Evolutionary conservation across 1,139 yeast genomes (phyloP).

Genomic region (Hyphopichia wangnamkhiaoensis): DNA sequence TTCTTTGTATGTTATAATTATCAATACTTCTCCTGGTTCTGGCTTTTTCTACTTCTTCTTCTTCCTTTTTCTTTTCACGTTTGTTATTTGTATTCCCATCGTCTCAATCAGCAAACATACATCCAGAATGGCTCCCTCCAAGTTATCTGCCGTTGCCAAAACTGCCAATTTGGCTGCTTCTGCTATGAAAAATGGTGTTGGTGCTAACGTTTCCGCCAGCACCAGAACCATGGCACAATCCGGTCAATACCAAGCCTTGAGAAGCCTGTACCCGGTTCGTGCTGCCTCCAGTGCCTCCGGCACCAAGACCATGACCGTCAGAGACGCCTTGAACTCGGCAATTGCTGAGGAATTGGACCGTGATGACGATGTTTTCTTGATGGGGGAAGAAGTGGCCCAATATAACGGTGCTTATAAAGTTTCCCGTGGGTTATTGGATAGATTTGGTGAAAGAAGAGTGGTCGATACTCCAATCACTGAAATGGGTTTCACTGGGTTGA

Average conservation of each 20-base stretch:
- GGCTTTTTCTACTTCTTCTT: too few species aligned
- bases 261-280: conserved; percentile 29
- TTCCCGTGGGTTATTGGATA: conserved; percentile 91
- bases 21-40: too few species aligned
- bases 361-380: conserved; percentile 88
- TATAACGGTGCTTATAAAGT: conserved; percentile 99
- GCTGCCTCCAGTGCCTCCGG: conserved; percentile 52
- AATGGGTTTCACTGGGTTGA: conserved; percentile 97
- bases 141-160: conserved; percentile 44
- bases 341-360: conserved; percentile 97
- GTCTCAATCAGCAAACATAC: conserved; percentile 1
- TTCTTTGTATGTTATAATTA: too few species aligned
- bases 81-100: too few species aligned
- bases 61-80: too few species aligned
- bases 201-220: conserved; percentile 12
- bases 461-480: conserved; percentile 98
- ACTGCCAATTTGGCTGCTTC: conserved; percentile 51
- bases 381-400: conserved; percentile 99
- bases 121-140: conserved; percentile 25
- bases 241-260: conserved; percentile 38
- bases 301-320: conserved; percentile 78
- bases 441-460: conserved; percentile 96
- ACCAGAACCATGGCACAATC: conserved; percentile 24
- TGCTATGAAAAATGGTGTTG: conserved; percentile 26
- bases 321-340: conserved; percentile 95